Evolutionary conservation across 495 filamentous ascomycete genomes (phyloP), one percentile per base, ranked within the genome.

Genomic region (Thermochaetoides thermophila): DNA sequence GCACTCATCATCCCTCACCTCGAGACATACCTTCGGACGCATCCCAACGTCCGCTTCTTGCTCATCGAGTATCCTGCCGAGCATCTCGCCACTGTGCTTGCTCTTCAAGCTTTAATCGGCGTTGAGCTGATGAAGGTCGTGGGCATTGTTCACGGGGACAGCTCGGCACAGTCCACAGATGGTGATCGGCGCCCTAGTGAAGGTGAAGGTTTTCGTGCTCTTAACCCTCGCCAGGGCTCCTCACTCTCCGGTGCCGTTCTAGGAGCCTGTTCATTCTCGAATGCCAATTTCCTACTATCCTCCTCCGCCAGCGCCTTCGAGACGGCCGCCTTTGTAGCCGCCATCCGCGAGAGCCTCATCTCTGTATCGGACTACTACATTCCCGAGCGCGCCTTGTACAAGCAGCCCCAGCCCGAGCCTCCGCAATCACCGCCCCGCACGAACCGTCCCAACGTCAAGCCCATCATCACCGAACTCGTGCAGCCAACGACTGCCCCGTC

Each of bases 1-100:
- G 59, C 52, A 0, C 42, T 67, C 0, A 52, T 67, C 17, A 52
- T 67, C 15, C 59, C 61, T 0, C 61, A 65, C 32, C 46, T 67
- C 5, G 60, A 66, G 30, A 52, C 49, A 3, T 63, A 63, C 27
- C 45, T 67, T 30, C 40, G 43, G 11, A 40, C 48, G 8, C 50
- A 61, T 29, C 37, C 55, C 7, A 39, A 51, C 6, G 52, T 63
- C 1, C 54, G 56, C 4, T 59, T 66, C 26, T 53, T 67, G 2
- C 44, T 67, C 12, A 45, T 67, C 22, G 63, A 67, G 34, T 67
- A 64, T 27, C 54, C 61, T 0, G 42, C 59, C 6, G 59, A 65
- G 8, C 62, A 67, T 18, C 48, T 67, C 7, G 23, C 52, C 5
- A 67, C 61, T 10, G 43, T 62, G 2, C 29, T 64, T 0, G 56